phyloP scores from a whole-genome alignment of 306 rosid species.

The Inga oerstediana region DNA sequence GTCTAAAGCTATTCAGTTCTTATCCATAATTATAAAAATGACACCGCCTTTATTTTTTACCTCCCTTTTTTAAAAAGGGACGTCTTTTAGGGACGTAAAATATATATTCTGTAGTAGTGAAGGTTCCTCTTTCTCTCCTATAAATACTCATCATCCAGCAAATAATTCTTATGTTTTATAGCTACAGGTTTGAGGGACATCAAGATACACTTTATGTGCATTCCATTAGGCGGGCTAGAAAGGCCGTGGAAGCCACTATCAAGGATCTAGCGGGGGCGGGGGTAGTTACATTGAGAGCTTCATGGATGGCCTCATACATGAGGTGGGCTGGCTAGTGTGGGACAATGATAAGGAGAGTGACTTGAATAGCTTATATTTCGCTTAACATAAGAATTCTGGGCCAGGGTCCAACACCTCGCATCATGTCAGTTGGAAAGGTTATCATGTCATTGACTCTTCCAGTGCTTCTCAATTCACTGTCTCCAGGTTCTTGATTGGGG shows the following conservation, averaged over 20 bases:
- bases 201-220: constrained; percentile 76
- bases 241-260: constrained; percentile 82
- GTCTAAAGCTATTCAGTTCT: too few species aligned
- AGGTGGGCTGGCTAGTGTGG: constrained; percentile 70
- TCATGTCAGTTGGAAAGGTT: constrained; percentile 63
- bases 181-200: constrained; percentile 51
- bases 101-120: too few species aligned
- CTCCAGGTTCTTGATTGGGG: constrained; percentile 54
- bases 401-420: constrained; percentile 52
- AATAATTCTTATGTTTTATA: too few species aligned
- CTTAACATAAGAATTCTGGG: constrained; percentile 62
- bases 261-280: constrained; percentile 30
- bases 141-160: too few species aligned
- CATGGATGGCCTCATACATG: constrained; percentile 26
- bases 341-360: constrained; percentile 44
- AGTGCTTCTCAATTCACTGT: constrained; percentile 67
- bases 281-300: constrained; percentile 23
- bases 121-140: too few species aligned
- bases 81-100: too few species aligned
- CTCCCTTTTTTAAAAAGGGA: too few species aligned
- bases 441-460: constrained; percentile 51
- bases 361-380: constrained; percentile 60
- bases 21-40: too few species aligned
- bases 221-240: constrained; percentile 50
- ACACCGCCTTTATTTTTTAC: too few species aligned